Percentiles rank a stretch among this genome's conserved stretches.
These are phyloP conservation scores for Quercus alba DNA, from an alignment of 306 rosid genomes.

Conservation along the genomic window DNA sequence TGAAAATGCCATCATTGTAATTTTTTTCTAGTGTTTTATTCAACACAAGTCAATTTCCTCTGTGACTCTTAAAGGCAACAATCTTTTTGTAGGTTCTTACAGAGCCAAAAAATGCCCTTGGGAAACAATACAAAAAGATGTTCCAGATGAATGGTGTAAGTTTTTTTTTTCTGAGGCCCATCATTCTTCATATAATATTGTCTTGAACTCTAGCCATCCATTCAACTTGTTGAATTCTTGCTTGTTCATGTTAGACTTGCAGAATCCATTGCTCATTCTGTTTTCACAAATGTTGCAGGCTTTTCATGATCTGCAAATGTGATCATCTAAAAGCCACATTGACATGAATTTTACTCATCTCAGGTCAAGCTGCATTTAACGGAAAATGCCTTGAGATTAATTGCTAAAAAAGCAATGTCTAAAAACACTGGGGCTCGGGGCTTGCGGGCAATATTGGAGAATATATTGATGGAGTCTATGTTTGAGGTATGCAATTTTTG, in stretches of 20 bases:
- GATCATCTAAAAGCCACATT: slow-evolving; percentile 18
- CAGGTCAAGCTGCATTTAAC: slow-evolving; percentile 88
- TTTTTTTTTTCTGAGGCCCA: not conserved
- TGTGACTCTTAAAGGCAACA: slow-evolving; percentile 9
- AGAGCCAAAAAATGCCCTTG: slow-evolving; percentile 94
- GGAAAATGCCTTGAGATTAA: slow-evolving; percentile 57
- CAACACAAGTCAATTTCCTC: not conserved
- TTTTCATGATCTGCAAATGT: slow-evolving; percentile 1
- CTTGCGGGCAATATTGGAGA: slow-evolving; percentile 73
- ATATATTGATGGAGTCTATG: slow-evolving; percentile 89
- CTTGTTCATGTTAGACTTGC: slow-evolving; percentile 15
- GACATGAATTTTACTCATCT: slow-evolving; percentile 13
- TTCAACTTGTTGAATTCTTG: slow-evolving; percentile 1
- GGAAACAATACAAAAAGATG: slow-evolving; percentile 94
- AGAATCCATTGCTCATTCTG: slow-evolving; percentile 15
- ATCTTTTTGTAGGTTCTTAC: slow-evolving; percentile 64
- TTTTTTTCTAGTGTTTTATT: not conserved
- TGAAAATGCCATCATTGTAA: not conserved
- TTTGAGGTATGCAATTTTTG: slow-evolving; percentile 65
- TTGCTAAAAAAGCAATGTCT: slow-evolving; percentile 80
- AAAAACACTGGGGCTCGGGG: slow-evolving; percentile 95
- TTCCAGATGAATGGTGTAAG: slow-evolving; percentile 95
- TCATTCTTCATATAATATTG: not conserved
- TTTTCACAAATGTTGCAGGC: slow-evolving; percentile 4
- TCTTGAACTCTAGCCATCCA: slow-evolving; percentile 1